Evolutionary conservation across 805 yeast genomes (phyloP).

Genomic region (Ogataea chonburiensis): DNA sequence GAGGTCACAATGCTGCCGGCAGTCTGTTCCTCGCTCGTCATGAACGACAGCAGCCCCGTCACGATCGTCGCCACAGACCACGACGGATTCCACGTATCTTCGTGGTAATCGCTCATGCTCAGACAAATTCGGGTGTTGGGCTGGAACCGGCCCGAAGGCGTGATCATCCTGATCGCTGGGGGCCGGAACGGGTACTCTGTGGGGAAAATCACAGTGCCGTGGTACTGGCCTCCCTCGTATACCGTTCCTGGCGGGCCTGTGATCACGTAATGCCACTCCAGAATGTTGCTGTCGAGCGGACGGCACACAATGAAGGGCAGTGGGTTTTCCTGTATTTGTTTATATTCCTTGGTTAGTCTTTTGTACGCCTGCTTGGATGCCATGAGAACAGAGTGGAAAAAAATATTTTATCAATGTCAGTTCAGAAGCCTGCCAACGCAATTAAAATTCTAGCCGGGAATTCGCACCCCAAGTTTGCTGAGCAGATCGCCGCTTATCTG

Average conservation of each 20-base stretch:
- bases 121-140: slow-evolving; percentile 80
- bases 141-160: slow-evolving; percentile 87
- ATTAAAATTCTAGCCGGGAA: slow-evolving; percentile 58
- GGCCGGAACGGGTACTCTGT: slow-evolving; percentile 88
- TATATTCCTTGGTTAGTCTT: slow-evolving; percentile 76
- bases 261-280: slow-evolving; percentile 92
- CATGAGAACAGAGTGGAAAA: slow-evolving; percentile 13
- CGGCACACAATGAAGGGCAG: slow-evolving; percentile 83
- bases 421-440: slow-evolving; percentile 39
- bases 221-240: slow-evolving; percentile 82
- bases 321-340: slow-evolving; percentile 70
- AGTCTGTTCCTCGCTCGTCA: slow-evolving; percentile 84
- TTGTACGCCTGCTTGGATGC: slow-evolving; percentile 36
- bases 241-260: slow-evolving; percentile 93
- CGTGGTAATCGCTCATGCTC: slow-evolving; percentile 93
- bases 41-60: slow-evolving; percentile 83
- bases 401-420: slow-evolving; percentile 28
- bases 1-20: slow-evolving; percentile 78
- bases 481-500: slow-evolving; percentile 61
- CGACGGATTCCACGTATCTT: slow-evolving; percentile 94
- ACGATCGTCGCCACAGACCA: slow-evolving; percentile 91
- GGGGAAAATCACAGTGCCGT: slow-evolving; percentile 83
- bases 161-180: slow-evolving; percentile 83
- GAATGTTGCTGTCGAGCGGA: slow-evolving; percentile 82
- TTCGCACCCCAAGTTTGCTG: slow-evolving; percentile 84